phyloP scores from a whole-genome alignment of 768 basidiomycete species.

The Leucocoprinus leucothites region DNA sequence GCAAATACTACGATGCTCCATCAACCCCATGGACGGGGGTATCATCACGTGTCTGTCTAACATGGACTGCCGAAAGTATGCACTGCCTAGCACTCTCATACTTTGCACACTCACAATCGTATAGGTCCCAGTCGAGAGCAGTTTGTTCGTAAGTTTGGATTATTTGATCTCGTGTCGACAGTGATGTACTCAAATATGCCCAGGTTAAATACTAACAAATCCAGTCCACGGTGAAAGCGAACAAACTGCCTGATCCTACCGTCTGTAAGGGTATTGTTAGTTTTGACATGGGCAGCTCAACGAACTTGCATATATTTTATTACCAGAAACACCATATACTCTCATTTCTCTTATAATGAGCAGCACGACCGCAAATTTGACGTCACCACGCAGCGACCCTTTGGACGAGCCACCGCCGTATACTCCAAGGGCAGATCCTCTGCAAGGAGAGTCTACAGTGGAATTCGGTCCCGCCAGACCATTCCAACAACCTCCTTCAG shows the following conservation, averaged over 20 bases:
- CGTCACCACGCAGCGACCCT: background rate
- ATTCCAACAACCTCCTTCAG: slow-evolving; percentile 41
- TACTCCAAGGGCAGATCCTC: slow-evolving; percentile 49
- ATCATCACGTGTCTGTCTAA: background rate
- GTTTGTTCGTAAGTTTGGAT: no score
- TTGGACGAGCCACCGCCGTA: slow-evolving; percentile 76
- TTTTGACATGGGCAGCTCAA: no score
- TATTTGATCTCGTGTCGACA: no score
- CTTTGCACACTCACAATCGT: no score
- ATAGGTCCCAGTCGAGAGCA: no score
- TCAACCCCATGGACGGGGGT: background rate
- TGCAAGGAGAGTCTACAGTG: slow-evolving; percentile 58
- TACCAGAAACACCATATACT: background rate
- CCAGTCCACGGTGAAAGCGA: no score
- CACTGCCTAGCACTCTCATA: background rate
- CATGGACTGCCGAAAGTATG: background rate
- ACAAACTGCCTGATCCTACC: no score
- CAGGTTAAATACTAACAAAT: no score
- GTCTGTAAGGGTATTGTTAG: no score
- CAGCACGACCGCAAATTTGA: background rate
- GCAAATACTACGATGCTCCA: no score
- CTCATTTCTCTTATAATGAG: background rate
- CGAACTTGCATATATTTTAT: no score
- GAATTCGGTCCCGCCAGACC: slow-evolving; percentile 63
- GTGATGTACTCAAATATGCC: no score